Base-by-base conservation (phyloP, 1,284 basidiomycete species). In the Xerocomus nothofagi region DNA sequence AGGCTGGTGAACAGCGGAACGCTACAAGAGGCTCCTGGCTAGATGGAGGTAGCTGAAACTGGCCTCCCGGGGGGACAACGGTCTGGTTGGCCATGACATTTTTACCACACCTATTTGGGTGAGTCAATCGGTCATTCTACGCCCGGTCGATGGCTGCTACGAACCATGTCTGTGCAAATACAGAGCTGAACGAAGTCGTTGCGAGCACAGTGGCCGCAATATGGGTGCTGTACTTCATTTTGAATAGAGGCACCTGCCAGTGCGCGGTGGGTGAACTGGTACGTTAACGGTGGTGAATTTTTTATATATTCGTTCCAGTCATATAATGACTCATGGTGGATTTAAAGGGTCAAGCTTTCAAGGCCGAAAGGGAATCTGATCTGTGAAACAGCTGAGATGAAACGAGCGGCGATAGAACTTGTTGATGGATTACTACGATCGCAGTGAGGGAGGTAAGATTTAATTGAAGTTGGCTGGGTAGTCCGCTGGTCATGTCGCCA, bases 1-100 rank as follows among this genome's bases (percentile, higher is more conserved):
- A 78, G 3, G 75, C 80, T 15, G 84, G 86, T 2, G 77, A 75
- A 60, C 87, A 90, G 45, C 83, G 78, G 48, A 90, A 73, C 0
- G 84, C 80, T 11, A 89, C 71, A 4, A 87, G 74, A n/a, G 84
- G 78, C 2, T 62, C 66, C 0, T 64, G 52, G 1, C 80, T 82
- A 0, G 66, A 63, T 0, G 66, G 64, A 1, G 84, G 80, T 3
- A 75, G 58, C 4, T 78, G 73, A 57, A 88, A 88, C 54, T 81
- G 69, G 32, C 84, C 84, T 29, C 75, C 80, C 11, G 83, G 83
- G 7, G 76, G 73, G 15, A 78, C 71, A 6, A 79, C 65, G 0
- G 79, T 72, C 38, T 73, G 67, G 26, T 72, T 73, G 7, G 69
- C 47, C 76, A 80, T 80, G 59, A 79, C 88, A 57, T 86, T 76